These are phyloP conservation scores for Allantophomopsis cytisporea DNA, from an alignment of 2,329 filamentous ascomycete genomes.

Conservation along the genomic window DNA sequence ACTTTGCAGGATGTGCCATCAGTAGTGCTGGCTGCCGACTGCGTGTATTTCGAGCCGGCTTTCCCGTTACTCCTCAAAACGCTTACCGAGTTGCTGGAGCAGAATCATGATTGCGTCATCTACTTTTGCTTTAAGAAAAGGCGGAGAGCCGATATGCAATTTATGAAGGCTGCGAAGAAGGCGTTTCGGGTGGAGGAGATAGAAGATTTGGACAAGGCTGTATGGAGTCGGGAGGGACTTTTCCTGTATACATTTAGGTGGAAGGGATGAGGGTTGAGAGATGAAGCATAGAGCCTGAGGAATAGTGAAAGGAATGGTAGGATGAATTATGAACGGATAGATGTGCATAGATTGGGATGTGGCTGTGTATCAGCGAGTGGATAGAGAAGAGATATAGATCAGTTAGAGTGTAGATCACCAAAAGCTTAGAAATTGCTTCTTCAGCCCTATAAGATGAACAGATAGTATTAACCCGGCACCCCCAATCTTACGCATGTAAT, in stretches of 20 bases:
- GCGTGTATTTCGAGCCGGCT: conserved; percentile 92
- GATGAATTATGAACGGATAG: too few relatives aligned
- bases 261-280: conserved; percentile 13
- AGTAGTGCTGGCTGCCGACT: conserved; percentile 87
- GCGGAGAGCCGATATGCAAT: conserved; percentile 65
- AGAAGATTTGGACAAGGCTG: conserved; percentile 42
- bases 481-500: too few relatives aligned
- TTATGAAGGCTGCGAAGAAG: conserved; percentile 58
- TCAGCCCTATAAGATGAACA: too few relatives aligned
- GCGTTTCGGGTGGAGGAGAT: conserved; percentile 49
- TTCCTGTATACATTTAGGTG: conserved; percentile 46
- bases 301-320: too few relatives aligned
- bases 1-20: conserved; percentile 49
- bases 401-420: too few relatives aligned
- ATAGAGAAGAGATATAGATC: too few relatives aligned
- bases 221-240: conserved; percentile 41
- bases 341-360: too few relatives aligned
- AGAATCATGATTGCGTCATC: conserved; percentile 50
- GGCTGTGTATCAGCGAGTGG: too few relatives aligned
- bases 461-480: too few relatives aligned
- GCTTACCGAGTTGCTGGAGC: conserved; percentile 56
- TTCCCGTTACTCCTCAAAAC: conserved; percentile 80
- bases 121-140: conserved; percentile 95
- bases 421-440: too few relatives aligned
- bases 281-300: too few relatives aligned